Base-by-base conservation (phyloP, 2,329 filamentous ascomycete species). In the Ascochyta clinopodiicola region DNA sequence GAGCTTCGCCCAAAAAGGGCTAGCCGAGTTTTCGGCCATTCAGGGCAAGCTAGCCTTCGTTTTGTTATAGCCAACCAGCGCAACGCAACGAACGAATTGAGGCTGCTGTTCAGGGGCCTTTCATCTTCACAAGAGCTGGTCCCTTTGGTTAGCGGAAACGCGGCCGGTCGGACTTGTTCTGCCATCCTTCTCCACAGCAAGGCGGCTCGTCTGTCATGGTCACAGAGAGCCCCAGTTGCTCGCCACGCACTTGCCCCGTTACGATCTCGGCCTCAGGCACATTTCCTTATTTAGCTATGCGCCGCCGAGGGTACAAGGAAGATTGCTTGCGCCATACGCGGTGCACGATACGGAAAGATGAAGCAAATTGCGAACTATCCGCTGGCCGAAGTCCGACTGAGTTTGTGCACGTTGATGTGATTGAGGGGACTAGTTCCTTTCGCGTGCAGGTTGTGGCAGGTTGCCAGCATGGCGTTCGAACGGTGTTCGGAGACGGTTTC, bases 401-500 rank as follows among this genome's bases (percentile, higher is more conserved):
- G 46, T 34, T 51, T 44, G 34, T 56, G 47, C 40, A 56, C 5
- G 37, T 21, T 31, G 32, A 47, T 51, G 47, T 31, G 52, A 51
- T 43, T 27, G 46, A 51, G 37, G 47, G 19, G 52, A 43, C 52
- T 42, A 46, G 43, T 36, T 56, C 42, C 15, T 10, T 37, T 42
- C 42, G 46, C 52, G 40, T 46, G 52, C 45, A 54, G 21, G 38
- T 31, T 45, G 42, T 27, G 24, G 29, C 13, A 43, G 50, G 44
- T 39, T 44, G 45, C 37, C 45, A 40, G 36, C 29, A 19, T 45
- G 29, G 52, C 21, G 52, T 50, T 55, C 52, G 52, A 55, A 55
- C 45, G 37, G 22, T 40, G 17, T 45, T 37, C 46, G 29, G 46
- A 55, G 47, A 55, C 46, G 43, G 52, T 56, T 56, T 56, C 52